These are phyloP conservation scores for Hortiboletus campestris DNA, from an alignment of 768 basidiomycete genomes.

Conservation along the genomic window DNA sequence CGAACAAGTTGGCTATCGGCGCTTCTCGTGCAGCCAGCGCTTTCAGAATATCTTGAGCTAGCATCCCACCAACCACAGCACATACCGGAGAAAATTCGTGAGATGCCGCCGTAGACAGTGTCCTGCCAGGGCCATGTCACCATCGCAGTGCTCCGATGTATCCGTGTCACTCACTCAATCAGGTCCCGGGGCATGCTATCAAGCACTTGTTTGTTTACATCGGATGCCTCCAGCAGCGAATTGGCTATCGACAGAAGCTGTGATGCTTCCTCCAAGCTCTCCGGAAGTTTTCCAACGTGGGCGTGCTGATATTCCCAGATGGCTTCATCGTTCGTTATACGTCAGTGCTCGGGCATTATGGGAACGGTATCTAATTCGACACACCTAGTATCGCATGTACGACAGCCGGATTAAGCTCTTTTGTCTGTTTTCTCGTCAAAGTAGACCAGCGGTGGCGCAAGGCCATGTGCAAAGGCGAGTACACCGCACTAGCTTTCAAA, in stretches of 20 bases:
- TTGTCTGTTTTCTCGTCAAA: slow-evolving; percentile 73
- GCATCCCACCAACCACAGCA: slow-evolving; percentile 91
- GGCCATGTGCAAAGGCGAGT: slow-evolving; percentile 61
- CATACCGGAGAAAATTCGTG: slow-evolving; percentile 92
- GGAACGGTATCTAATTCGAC: slow-evolving; percentile 6
- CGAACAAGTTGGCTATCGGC: slow-evolving; percentile 89
- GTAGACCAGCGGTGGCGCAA: slow-evolving; percentile 66
- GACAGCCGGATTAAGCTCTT: slow-evolving; percentile 75
- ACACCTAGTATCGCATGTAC: slow-evolving; percentile 74
- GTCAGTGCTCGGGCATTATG: slow-evolving; percentile 8
- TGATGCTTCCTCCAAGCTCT: slow-evolving; percentile 41
- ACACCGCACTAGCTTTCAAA: slow-evolving; percentile 59
- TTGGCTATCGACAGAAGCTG: slow-evolving; percentile 69
- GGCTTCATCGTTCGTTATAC: slow-evolving; percentile 43
- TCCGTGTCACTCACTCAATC: slow-evolving; percentile 48
- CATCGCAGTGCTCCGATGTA: neutral
- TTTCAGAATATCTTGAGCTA: slow-evolving; percentile 94
- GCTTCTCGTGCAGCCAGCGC: slow-evolving; percentile 86
- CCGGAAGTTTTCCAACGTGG: slow-evolving; percentile 59
- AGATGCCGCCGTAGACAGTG: slow-evolving; percentile 62
- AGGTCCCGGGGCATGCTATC: slow-evolving; percentile 54
- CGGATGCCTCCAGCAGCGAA: slow-evolving; percentile 54
- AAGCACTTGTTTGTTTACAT: slow-evolving; percentile 70
- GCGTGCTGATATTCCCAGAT: slow-evolving; percentile 77
- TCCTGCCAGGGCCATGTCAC: slow-evolving; percentile 43